Evolutionary conservation across 2,329 filamentous ascomycete species (phyloP).

Genomic region (Phialocephala sp.): DNA sequence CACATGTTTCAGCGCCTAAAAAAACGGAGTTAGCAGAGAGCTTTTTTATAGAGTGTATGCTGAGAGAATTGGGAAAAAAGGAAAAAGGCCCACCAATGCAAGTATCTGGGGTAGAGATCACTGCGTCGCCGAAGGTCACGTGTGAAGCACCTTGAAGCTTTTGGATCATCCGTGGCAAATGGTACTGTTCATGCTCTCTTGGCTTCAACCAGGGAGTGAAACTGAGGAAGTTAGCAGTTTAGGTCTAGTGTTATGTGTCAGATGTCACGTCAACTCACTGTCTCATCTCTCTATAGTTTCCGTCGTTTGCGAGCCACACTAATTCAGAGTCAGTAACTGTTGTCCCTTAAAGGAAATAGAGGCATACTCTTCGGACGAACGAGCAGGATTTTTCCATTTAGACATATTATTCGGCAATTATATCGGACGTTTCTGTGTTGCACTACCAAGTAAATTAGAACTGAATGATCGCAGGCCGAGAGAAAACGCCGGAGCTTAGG

Average conservation of each 20-base stretch:
- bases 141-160: neutral
- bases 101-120: slow-evolving; percentile 9
- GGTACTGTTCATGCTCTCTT: neutral
- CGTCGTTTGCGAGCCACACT: slow-evolving; percentile 71
- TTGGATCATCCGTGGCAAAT: slow-evolving; percentile 8
- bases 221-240: slow-evolving; percentile 9
- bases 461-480: too few species aligned
- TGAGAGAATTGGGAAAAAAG: too few species aligned
- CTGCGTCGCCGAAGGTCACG: neutral
- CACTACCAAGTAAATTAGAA: neutral
- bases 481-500: too few species aligned
- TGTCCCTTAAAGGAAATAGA: too few species aligned
- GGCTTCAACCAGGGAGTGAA: slow-evolving; percentile 61
- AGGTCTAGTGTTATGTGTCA: too few species aligned
- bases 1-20: slow-evolving; percentile 12
- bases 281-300: slow-evolving; percentile 65
- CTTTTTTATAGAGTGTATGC: too few species aligned
- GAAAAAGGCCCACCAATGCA: neutral
- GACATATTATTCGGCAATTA: slow-evolving; percentile 49
- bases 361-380: slow-evolving; percentile 66
- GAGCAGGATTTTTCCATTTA: slow-evolving; percentile 70
- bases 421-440: slow-evolving; percentile 8
- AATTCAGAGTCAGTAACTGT: too few species aligned
- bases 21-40: too few species aligned
- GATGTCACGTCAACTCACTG: slow-evolving; percentile 40